Percentiles rank a stretch among this genome's conserved stretches.
Evolutionary conservation across 495 filamentous ascomycete genomes (phyloP).

Genomic region (Neohortaea acidophila): DNA sequence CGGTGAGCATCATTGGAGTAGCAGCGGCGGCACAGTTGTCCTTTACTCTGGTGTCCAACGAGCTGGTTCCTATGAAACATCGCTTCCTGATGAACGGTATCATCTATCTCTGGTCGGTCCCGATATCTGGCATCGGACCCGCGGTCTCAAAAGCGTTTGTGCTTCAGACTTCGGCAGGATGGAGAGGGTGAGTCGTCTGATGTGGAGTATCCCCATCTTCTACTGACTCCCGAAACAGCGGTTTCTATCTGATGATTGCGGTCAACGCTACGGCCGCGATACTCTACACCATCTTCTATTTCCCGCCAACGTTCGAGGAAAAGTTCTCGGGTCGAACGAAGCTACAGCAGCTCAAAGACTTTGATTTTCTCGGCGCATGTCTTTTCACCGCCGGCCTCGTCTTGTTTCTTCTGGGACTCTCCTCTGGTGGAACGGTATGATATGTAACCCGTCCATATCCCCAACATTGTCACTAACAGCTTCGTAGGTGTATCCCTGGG

Average conservation of each 20-base stretch:
- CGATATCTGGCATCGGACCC: not conserved
- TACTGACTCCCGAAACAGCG: too few relatives aligned
- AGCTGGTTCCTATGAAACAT: constrained; percentile 17
- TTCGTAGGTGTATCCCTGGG: not conserved
- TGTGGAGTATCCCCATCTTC: constrained; percentile 16
- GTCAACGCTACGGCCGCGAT: constrained; percentile 18
- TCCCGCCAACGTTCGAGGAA: constrained; percentile 22
- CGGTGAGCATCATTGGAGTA: constrained; percentile 4
- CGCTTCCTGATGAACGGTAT: constrained; percentile 3
- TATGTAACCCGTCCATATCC: too few relatives aligned
- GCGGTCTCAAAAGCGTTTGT: not conserved
- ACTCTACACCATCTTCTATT: constrained; percentile 22
- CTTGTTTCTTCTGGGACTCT: too few relatives aligned
- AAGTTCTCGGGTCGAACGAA: constrained; percentile 16
- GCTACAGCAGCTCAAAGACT: constrained; percentile 20
- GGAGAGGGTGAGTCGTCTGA: too few relatives aligned
- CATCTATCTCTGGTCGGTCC: not conserved
- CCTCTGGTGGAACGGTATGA: too few relatives aligned
- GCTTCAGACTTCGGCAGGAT: not conserved
- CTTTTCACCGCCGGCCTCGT: too few relatives aligned
- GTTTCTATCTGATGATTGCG: constrained; percentile 25
- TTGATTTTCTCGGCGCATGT: too few relatives aligned
- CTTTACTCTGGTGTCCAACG: not conserved
- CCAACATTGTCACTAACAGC: too few relatives aligned
- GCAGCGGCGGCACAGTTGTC: not conserved